Base-by-base conservation (phyloP, 441 rosid genomes). In the Jatropha podagrica region DNA sequence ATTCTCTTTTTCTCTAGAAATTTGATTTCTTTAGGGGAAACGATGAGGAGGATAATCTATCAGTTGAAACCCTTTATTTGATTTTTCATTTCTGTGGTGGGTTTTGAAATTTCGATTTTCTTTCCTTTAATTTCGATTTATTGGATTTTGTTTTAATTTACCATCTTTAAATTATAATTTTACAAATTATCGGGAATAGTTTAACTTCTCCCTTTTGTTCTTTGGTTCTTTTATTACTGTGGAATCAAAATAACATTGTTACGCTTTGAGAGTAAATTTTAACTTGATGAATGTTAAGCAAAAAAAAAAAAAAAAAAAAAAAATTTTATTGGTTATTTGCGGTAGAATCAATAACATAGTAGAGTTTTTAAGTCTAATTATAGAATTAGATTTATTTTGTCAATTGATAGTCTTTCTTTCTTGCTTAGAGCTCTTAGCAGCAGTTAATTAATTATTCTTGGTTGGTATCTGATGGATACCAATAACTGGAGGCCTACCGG, bases 401-500 rank as follows among this genome's bases (percentile, higher is more conserved):
- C 62, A 8, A 27, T 44, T 41, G 76, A 59, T 18, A 37, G 51
- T 11, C n/a, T 68, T 65, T 32, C 61, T 40, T 48, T 32, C 32
- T 32, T 32, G 0, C 32, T 32, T 32, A 62, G 7, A 20, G 4
- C 38, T 3, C 7, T 59, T 42, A 17, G n/a, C 20, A 27, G 68
- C 14, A 18, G 3, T 23, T 37, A 18, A 2, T 71, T 52, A 70
- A 32, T 32, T 32, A 32, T 6, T 4, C 11, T 77, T 54, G 18
- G 20, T 32, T 67, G 60, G 65, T 56, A 17, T 64, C 64, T 56
- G 72, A 81, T 81, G 79, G 79, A 82, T 55, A 41, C 62, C 58
- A 71, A 71, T 68, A 78, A 75, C 64, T 72, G 77, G 83, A 77
- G 78, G 72, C 78, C 81, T 13, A 41, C 60, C 51, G 78, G 62